These are phyloP conservation scores for Lumnitzera racemosa DNA, from an alignment of 345 rosid genomes.

Conservation along the genomic window DNA sequence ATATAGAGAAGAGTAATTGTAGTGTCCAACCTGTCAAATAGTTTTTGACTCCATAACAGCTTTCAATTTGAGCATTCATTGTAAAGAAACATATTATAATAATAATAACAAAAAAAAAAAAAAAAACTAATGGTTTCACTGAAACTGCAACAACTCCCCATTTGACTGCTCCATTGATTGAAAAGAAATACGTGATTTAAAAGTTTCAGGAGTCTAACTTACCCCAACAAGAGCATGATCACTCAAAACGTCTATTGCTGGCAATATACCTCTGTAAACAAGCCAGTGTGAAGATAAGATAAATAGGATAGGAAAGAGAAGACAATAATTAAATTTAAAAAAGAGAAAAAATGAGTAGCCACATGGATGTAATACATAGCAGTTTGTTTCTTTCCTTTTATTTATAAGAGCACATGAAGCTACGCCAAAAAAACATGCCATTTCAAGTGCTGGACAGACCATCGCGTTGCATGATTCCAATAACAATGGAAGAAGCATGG, in stretches of 20 bases:
- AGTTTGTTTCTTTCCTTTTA: too few species aligned
- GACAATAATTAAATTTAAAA: slow-evolving; percentile 2
- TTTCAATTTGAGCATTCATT: too few species aligned
- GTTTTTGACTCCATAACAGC: not conserved
- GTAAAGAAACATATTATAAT: not conserved
- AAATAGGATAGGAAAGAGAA: not conserved
- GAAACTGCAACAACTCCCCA: too few species aligned
- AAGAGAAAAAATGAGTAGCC: too few species aligned
- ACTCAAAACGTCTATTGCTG: slow-evolving; percentile 62
- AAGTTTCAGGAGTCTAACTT: slow-evolving; percentile 17
- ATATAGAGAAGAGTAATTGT: not conserved
- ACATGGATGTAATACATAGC: too few species aligned
- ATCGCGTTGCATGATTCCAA: not conserved
- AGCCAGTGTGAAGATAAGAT: slow-evolving; percentile 17
- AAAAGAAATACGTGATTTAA: not conserved
- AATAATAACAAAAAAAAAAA: too few species aligned
- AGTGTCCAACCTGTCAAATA: not conserved
- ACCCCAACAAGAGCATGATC: slow-evolving; percentile 67
- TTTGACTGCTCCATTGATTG: too few species aligned
- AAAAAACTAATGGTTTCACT: too few species aligned
- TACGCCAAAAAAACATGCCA: not conserved
- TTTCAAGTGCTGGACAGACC: not conserved
- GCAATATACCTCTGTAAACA: slow-evolving; percentile 80
- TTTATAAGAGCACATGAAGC: not conserved
- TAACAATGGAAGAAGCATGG: not conserved